Base-by-base conservation (phyloP, 768 basidiomycete genomes). In the Calocybe cyanea region DNA sequence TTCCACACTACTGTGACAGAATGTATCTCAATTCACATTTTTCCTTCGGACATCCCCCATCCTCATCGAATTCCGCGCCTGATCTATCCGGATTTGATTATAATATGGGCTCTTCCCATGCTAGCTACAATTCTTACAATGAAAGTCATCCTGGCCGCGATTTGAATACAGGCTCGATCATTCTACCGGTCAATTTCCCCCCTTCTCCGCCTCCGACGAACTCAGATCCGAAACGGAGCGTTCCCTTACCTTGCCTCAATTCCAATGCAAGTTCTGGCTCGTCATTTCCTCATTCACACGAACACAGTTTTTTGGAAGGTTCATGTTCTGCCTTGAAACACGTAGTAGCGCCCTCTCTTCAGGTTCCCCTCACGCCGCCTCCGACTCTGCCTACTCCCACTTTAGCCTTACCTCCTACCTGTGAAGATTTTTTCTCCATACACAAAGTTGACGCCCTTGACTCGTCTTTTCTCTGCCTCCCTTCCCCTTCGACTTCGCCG, bases 351-450 rank as follows among this genome's bases (percentile, higher is more conserved):
- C 42, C 62, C 38, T 50, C 53, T 17, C 59, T 46, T 21, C 61
- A 63, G 24, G 49, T 40, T 13, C 72, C 64, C 2, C 60, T 66
- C 47, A 70, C 72, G 15, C 74, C 73, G 41, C 73, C 73, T 14
- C 65, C 69, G 28, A 73, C 71, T 15, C 58, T 71, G 43, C 68
- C 69, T 17, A 67, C 62, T 21, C 48, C 57, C 34, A 68, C 65
- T 0, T 62, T 62, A 17, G 60, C 54, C 35, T 49, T 75, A 24
- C 73, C 75, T 7, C 66, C 66, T 20, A 35, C 56, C 7, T 71
- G 70, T 36, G 20, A 43, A 11, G 62, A 63, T 39, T 35, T 48
- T 6, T 43, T 43, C 1, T 35, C 40, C n/a, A 53, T 54, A 38
- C 46, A 40, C 4, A 43, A 45, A 18, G 45, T 46, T 33, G 42